Percentiles rank a stretch among this genome's conserved stretches.
Evolutionary conservation across 352 stramenopile species (phyloP).

Genomic region (Thalassiosira delicatula): DNA sequence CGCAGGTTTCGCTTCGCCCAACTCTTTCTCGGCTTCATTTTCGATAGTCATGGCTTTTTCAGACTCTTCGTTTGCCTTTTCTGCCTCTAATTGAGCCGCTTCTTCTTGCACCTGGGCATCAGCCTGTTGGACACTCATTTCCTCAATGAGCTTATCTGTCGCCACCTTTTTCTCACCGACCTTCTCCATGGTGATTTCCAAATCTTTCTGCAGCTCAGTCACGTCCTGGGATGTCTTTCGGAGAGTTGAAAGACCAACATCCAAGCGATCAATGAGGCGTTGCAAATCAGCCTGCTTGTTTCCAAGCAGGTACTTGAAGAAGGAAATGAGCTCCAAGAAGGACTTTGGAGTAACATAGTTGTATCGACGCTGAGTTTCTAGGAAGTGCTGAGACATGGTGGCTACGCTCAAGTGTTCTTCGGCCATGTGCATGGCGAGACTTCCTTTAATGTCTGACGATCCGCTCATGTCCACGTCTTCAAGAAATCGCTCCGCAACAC

Average conservation of each 20-base stretch:
- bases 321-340: slow-evolving; percentile 97
- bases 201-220: slow-evolving; percentile 92
- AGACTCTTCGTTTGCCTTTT: slow-evolving; percentile 92
- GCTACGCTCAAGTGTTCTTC: slow-evolving; percentile 97
- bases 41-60: slow-evolving; percentile 92
- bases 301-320: slow-evolving; percentile 96
- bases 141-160: slow-evolving; percentile 92
- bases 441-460: slow-evolving; percentile 84
- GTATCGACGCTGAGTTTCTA: slow-evolving; percentile 93
- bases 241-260: slow-evolving; percentile 95
- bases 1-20: slow-evolving; percentile 93
- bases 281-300: slow-evolving; percentile 95
- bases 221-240: slow-evolving; percentile 96
- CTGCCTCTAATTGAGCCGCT: slow-evolving; percentile 91
- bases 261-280: slow-evolving; percentile 93
- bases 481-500: slow-evolving; percentile 93
- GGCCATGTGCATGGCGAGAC: slow-evolving; percentile 95
- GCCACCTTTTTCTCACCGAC: slow-evolving; percentile 95
- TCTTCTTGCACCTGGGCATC: slow-evolving; percentile 96
- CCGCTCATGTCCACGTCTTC: slow-evolving; percentile 89
- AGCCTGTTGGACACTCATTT: slow-evolving; percentile 89
- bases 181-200: slow-evolving; percentile 94
- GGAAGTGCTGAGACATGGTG: slow-evolving; percentile 93
- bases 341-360: slow-evolving; percentile 99
- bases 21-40: slow-evolving; percentile 91